Conservation (phyloP, 495 filamentous ascomycete genomes). For the Hypoxylon fuscum region DNA sequence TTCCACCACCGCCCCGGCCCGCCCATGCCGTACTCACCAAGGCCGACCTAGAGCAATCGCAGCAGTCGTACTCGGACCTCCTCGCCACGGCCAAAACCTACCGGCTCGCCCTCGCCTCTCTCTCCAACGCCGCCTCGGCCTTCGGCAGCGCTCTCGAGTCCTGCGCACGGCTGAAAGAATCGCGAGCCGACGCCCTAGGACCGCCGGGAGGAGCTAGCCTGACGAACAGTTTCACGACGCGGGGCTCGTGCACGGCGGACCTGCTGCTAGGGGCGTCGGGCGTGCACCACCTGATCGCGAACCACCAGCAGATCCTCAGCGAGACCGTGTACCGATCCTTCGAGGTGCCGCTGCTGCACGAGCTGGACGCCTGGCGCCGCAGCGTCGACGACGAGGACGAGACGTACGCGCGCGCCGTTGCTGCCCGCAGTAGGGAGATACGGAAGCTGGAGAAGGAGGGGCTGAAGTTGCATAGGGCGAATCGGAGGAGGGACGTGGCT, state of each 20-base stretch:
- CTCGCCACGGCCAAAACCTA: slow-evolving; percentile 67
- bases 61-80: slow-evolving; percentile 67
- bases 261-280: slow-evolving; percentile 65
- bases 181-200: slow-evolving; percentile 59
- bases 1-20: slow-evolving; percentile 64
- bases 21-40: slow-evolving; percentile 66
- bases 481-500: slow-evolving; percentile 58
- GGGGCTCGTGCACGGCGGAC: slow-evolving; percentile 66
- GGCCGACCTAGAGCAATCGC: slow-evolving; percentile 66
- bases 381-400: slow-evolving; percentile 68
- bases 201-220: slow-evolving; percentile 45
- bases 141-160: slow-evolving; percentile 70
- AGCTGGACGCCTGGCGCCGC: slow-evolving; percentile 67
- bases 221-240: slow-evolving; percentile 59
- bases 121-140: slow-evolving; percentile 65
- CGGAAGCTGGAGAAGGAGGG: slow-evolving; percentile 68
- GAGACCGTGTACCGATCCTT: slow-evolving; percentile 72
- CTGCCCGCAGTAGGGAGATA: slow-evolving; percentile 62
- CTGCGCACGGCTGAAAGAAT: slow-evolving; percentile 70
- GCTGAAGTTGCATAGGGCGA: slow-evolving; percentile 63
- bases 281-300: slow-evolving; percentile 71
- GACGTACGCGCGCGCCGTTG: slow-evolving; percentile 61
- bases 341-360: slow-evolving; percentile 70
- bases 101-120: slow-evolving; percentile 63
- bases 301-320: slow-evolving; percentile 70